phyloP scores from a whole-genome alignment of 2,329 filamentous ascomycete genomes.

The Akanthomyces muscarius region DNA sequence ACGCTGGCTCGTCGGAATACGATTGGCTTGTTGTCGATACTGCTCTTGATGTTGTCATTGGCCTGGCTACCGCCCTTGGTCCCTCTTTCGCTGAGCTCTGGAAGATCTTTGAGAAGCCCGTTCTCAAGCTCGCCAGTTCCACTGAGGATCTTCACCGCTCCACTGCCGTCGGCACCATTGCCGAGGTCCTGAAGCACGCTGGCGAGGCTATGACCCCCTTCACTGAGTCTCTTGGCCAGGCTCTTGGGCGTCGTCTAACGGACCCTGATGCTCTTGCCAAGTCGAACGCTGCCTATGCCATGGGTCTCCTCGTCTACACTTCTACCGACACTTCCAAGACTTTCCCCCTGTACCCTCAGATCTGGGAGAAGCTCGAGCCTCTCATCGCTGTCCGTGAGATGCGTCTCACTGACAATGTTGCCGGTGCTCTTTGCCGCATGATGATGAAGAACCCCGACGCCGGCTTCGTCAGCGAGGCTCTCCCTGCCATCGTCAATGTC shows the following conservation, averaged over 20 bases:
- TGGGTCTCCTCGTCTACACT: constrained; percentile 78
- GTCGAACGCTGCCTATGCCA: constrained; percentile 91
- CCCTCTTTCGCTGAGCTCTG: constrained; percentile 79
- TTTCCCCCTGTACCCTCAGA: constrained; percentile 71
- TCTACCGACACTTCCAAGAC: constrained; percentile 67
- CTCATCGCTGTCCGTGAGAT: constrained; percentile 73
- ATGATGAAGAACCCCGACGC: constrained; percentile 83
- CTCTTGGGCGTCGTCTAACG: constrained; percentile 78
- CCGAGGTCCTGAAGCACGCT: constrained; percentile 86
- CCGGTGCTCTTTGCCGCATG: constrained; percentile 87
- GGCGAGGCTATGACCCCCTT: constrained; percentile 74
- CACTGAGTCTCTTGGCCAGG: constrained; percentile 70
- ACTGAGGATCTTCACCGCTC: constrained; percentile 84
- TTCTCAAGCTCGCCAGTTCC: constrained; percentile 83
- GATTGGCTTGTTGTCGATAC: constrained; percentile 98
- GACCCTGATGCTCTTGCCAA: constrained; percentile 91
- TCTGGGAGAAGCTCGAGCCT: constrained; percentile 82
- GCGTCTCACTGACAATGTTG: constrained; percentile 86
- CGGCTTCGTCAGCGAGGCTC: constrained; percentile 74
- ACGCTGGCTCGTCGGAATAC: constrained; percentile 82
- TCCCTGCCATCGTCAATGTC: constrained; percentile 73
- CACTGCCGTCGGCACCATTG: constrained; percentile 85
- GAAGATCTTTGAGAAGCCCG: constrained; percentile 92
- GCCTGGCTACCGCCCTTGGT: constrained; percentile 78
- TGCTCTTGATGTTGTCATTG: constrained; percentile 83